Evolutionary conservation across 306 rosid species (phyloP).

Genomic region (Inga oerstediana): DNA sequence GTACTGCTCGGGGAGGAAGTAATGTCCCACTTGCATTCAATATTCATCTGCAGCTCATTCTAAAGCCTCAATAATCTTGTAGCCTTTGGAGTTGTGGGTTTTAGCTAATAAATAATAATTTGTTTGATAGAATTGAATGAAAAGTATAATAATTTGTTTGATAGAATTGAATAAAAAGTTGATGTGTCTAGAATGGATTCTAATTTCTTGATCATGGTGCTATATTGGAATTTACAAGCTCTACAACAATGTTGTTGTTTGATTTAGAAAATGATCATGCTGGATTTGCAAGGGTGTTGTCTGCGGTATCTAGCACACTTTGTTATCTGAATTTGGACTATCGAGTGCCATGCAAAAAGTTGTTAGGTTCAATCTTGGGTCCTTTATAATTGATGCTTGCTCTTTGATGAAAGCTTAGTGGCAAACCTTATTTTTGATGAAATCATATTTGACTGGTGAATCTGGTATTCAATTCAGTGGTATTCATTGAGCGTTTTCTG

Average conservation of each 20-base stretch:
- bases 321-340: neutral
- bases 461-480: no score
- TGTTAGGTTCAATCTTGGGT: neutral
- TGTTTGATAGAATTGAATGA: constrained; percentile 13
- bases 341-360: neutral
- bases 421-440: neutral
- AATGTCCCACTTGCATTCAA: constrained; percentile 35
- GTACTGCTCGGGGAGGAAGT: constrained; percentile 85
- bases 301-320: neutral
- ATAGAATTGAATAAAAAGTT: neutral
- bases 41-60: neutral
- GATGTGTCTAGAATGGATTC: neutral
- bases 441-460: neutral
- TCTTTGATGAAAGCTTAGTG: neutral
- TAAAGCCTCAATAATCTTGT: neutral
- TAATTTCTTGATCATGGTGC: neutral
- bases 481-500: neutral
- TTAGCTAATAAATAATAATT: constrained; percentile 3
- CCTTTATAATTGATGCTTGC: neutral
- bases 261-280: neutral
- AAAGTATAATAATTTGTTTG: neutral
- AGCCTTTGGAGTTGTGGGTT: neutral
- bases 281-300: neutral
- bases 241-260: neutral
- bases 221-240: neutral